phyloP scores from a whole-genome alignment of 345 rosid species.

The Boechera retrofracta region DNA sequence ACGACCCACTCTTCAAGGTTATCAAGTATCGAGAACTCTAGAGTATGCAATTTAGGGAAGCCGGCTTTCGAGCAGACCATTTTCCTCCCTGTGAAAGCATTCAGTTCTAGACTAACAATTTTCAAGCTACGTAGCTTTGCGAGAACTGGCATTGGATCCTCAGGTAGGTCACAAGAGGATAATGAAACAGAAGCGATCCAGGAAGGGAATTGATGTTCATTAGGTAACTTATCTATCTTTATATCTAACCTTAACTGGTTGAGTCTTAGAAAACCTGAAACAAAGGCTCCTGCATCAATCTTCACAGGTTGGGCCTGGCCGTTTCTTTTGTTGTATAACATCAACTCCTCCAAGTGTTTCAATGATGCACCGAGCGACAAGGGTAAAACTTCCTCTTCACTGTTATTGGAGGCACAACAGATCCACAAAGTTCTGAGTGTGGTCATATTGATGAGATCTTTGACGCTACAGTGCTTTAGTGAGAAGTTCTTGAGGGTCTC shows the following conservation, averaged over 20 bases:
- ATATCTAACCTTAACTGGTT: slow-evolving; percentile 41
- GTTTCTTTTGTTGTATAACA: slow-evolving; percentile 29
- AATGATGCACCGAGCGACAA: slow-evolving; percentile 15
- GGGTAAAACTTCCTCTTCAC: slow-evolving; percentile 8
- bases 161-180: slow-evolving; percentile 40
- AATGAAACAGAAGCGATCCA: slow-evolving; percentile 49
- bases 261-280: slow-evolving; percentile 28
- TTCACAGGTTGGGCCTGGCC: background rate
- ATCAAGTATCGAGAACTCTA: slow-evolving; percentile 1
- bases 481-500: slow-evolving; percentile 32
- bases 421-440: slow-evolving; percentile 35
- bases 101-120: slow-evolving; percentile 39
- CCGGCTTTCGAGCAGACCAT: slow-evolving; percentile 40
- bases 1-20: slow-evolving; percentile 39
- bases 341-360: slow-evolving; percentile 31
- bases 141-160: slow-evolving; percentile 55
- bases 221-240: slow-evolving; percentile 42
- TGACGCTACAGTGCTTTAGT: slow-evolving; percentile 17
- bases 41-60: slow-evolving; percentile 27
- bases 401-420: slow-evolving; percentile 21
- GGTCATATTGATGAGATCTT: slow-evolving; percentile 29
- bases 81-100: slow-evolving; percentile 43
- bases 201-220: slow-evolving; percentile 44
- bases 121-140: slow-evolving; percentile 51
- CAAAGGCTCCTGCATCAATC: slow-evolving; percentile 32